Evolutionary conservation across 495 filamentous ascomycete species (phyloP).

Genomic region (Amniculicola lignicola): DNA sequence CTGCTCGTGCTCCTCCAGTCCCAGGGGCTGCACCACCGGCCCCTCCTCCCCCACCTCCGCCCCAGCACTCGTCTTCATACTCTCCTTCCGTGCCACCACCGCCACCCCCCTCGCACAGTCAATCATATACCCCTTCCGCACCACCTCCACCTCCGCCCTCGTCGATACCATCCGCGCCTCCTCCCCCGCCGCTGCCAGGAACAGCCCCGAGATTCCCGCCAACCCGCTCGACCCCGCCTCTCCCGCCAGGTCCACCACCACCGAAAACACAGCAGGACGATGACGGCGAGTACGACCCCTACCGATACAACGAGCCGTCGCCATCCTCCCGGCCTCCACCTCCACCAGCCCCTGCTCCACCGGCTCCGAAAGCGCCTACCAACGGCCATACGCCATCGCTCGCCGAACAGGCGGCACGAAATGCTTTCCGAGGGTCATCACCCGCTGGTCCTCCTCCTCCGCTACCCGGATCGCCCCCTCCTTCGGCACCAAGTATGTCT

Average conservation of each 20-base stretch:
- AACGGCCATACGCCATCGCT: constrained; percentile 35
- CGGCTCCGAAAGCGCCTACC: constrained; percentile 28
- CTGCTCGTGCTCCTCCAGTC: constrained; percentile 44
- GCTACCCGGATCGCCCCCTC: constrained; percentile 31
- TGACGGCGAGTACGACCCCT: constrained; percentile 21
- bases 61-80: constrained; percentile 48
- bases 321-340: constrained; percentile 7
- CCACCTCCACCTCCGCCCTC: constrained; percentile 50
- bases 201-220: constrained; percentile 25
- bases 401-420: constrained; percentile 42
- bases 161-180: constrained; percentile 22
- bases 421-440: constrained; percentile 39
- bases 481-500: constrained; percentile 25
- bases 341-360: constrained; percentile 30
- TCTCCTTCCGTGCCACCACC: constrained; percentile 62
- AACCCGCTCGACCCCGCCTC: constrained; percentile 13
- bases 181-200: not conserved
- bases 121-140: constrained; percentile 61
- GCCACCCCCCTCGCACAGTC: not conserved
- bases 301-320: constrained; percentile 16
- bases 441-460: constrained; percentile 33
- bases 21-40: constrained; percentile 45
- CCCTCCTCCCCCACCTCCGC: constrained; percentile 50
- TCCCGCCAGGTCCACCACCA: constrained; percentile 27
- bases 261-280: constrained; percentile 15